Percentiles rank a stretch among this genome's conserved stretches.
phyloP scores from a whole-genome alignment of 768 basidiomycete genomes.

The Tubosaeta sp. region DNA sequence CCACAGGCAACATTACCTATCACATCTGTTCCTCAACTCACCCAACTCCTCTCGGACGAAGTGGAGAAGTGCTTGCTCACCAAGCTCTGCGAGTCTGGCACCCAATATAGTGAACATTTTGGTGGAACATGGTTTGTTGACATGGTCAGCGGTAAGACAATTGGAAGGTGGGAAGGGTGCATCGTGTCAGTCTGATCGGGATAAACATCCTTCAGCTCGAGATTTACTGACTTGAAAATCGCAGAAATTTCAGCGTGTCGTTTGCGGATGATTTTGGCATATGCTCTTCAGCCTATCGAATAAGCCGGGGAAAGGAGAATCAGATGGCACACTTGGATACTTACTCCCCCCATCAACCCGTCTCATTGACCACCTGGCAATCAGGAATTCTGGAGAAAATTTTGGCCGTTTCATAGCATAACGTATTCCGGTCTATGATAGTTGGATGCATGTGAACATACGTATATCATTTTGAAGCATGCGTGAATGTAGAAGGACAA shows the following conservation, averaged over 20 bases:
- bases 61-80: constrained; percentile 66
- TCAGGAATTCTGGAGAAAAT: constrained; percentile 43
- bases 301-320: constrained; percentile 40
- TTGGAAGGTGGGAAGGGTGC: constrained; percentile 79
- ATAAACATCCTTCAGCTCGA: background rate
- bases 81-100: constrained; percentile 66
- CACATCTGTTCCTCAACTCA: constrained; percentile 71
- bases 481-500: background rate
- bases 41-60: constrained; percentile 73
- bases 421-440: constrained; percentile 4
- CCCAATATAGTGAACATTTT: constrained; percentile 45
- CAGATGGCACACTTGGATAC: constrained; percentile 42
- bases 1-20: constrained; percentile 74
- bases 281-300: constrained; percentile 53
- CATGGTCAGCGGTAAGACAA: constrained; percentile 51
- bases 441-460: constrained; percentile 18
- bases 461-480: constrained; percentile 14
- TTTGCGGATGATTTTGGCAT: constrained; percentile 49
- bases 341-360: constrained; percentile 30
- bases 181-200: constrained; percentile 52
- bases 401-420: constrained; percentile 20
- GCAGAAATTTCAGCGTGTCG: constrained; percentile 61
- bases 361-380: constrained; percentile 54
- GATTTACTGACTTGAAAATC: constrained; percentile 3
- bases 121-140: constrained; percentile 78